These are phyloP conservation scores for Coffea eugenioides DNA, from an alignment of 257 asterid species.

Conservation along the genomic window DNA sequence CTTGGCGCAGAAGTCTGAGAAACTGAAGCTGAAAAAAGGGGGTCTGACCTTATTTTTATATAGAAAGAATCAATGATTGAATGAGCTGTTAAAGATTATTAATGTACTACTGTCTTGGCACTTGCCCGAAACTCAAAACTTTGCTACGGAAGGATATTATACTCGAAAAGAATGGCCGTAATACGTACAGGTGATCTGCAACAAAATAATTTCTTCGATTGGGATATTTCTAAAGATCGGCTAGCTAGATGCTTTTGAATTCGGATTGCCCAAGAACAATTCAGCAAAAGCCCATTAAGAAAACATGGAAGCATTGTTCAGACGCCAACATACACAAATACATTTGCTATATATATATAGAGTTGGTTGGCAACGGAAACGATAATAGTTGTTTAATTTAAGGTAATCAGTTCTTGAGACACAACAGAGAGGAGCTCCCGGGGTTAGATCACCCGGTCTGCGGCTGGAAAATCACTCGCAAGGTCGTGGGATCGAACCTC, in stretches of 20 bases:
- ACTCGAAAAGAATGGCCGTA: slow-evolving; percentile 3
- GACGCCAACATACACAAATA: background rate
- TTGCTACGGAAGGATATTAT: background rate
- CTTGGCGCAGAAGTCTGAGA: background rate
- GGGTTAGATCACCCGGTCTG: no score
- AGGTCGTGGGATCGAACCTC: no score
- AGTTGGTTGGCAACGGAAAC: background rate
- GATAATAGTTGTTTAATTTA: background rate
- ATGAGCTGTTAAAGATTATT: slow-evolving; percentile 3
- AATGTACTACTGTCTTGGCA: slow-evolving; percentile 8
- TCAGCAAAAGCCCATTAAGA: background rate
- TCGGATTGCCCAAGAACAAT: background rate
- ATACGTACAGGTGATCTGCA: background rate
- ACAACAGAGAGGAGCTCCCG: no score
- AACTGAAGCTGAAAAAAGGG: slow-evolving; percentile 5
- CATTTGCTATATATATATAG: no score
- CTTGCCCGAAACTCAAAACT: background rate
- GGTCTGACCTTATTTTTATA: background rate
- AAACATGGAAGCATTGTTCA: background rate
- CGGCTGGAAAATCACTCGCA: no score
- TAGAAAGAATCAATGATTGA: background rate
- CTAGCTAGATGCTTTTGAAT: background rate
- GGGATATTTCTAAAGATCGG: background rate
- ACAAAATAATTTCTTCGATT: background rate
- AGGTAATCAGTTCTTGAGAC: background rate